These are phyloP conservation scores for Penicillium sp. DNA, from an alignment of 2,329 filamentous ascomycete genomes.

Conservation along the genomic window DNA sequence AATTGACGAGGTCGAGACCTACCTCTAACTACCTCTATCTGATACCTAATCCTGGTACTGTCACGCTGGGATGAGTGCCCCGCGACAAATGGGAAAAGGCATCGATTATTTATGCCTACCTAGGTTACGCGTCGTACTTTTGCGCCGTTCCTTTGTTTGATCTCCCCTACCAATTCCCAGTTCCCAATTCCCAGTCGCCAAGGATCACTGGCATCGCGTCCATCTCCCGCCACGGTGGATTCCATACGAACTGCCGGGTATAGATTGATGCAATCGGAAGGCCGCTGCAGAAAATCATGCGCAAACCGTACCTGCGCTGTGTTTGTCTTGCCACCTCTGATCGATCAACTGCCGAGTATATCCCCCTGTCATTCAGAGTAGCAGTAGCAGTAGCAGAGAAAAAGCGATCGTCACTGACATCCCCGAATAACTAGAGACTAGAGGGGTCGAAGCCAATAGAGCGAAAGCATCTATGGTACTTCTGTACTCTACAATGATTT, in stretches of 20 bases:
- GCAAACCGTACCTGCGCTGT: constrained; percentile 12
- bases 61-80: not conserved
- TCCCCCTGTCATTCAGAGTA: not conserved
- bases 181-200: not conserved
- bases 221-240: constrained; percentile 19
- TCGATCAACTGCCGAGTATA: not conserved
- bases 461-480: not conserved
- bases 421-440: not conserved
- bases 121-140: constrained; percentile 21
- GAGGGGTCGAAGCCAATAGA: not conserved
- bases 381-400: not conserved
- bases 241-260: constrained; percentile 2
- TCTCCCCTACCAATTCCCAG: not conserved
- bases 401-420: not conserved
- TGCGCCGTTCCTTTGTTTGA: not conserved
- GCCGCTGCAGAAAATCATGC: constrained; percentile 2
- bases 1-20: not conserved
- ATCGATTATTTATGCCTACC: constrained; percentile 10
- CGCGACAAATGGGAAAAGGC: constrained; percentile 3
- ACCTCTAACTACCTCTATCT: not conserved
- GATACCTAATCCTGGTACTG: not conserved
- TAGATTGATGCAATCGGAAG: not conserved
- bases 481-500: not conserved
- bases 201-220: constrained; percentile 15
- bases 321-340: constrained; percentile 4